Conservation (phyloP, 805 yeast genomes). For the Saccharomycopsis olivae region DNA sequence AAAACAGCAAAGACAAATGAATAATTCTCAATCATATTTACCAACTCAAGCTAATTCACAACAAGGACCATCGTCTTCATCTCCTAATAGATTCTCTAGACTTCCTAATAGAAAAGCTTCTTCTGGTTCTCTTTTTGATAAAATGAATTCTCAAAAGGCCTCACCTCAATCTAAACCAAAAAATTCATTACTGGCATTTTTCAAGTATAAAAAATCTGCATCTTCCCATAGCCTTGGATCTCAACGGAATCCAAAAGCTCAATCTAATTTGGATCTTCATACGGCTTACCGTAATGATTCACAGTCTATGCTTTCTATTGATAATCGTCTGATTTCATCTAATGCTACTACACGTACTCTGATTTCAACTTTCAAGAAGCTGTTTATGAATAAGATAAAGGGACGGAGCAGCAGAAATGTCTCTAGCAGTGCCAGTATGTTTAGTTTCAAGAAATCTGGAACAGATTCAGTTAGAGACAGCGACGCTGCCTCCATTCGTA, state of each 20-base stretch:
- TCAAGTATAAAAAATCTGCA: conserved; percentile 14
- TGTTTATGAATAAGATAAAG: conserved; percentile 12
- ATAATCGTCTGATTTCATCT: conserved; percentile 9
- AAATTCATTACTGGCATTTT: conserved; percentile 15
- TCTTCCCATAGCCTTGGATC: conserved; percentile 10
- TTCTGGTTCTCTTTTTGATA: conserved; percentile 2
- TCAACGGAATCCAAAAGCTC: conserved; percentile 3
- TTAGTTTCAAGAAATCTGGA: neutral
- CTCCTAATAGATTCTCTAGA: neutral
- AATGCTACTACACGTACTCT: conserved; percentile 17
- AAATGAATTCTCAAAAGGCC: neutral
- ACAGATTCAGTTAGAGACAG: conserved; percentile 2
- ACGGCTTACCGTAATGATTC: conserved; percentile 14
- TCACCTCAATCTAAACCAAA: conserved; percentile 3
- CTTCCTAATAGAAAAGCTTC: conserved; percentile 6
- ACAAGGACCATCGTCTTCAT: too few relatives aligned
- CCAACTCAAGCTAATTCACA: conserved; percentile 3
- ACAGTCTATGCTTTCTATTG: conserved; percentile 10
- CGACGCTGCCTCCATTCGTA: conserved; percentile 12
- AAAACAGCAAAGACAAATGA: conserved; percentile 3
- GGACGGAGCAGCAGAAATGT: neutral
- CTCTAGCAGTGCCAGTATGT: conserved; percentile 1
- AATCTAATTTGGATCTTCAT: conserved; percentile 10
- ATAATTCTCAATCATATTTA: conserved; percentile 1
- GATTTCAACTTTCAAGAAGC: conserved; percentile 15